Percentiles rank a stretch among this genome's conserved stretches.
Conservation (phyloP, 2,329 filamentous ascomycete species). For the Plectosphaerella cucumerina region DNA sequence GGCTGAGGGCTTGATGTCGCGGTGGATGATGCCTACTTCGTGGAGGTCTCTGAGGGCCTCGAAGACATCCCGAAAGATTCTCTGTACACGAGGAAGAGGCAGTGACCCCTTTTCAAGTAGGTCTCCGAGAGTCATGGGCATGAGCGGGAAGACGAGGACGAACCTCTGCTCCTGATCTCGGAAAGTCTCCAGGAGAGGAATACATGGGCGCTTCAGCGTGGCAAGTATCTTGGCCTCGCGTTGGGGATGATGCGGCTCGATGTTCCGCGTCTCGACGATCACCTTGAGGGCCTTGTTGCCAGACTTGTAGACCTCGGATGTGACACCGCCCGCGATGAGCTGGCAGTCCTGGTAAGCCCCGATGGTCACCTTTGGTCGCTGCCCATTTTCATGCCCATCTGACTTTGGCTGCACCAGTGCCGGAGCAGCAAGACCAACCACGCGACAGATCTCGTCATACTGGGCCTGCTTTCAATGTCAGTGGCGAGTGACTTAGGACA, state of each 20-base stretch:
- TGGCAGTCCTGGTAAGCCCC: conserved; percentile 50
- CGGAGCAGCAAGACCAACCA: conserved; percentile 14
- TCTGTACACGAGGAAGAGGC: conserved; percentile 23
- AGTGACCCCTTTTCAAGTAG: conserved; percentile 51
- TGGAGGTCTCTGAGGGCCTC: conserved; percentile 70
- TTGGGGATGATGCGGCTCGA: conserved; percentile 76
- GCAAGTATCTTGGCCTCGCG: conserved; percentile 75
- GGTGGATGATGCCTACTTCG: conserved; percentile 73
- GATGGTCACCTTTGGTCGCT: conserved; percentile 41
- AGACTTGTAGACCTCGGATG: conserved; percentile 78
- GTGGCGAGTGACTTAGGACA: background rate
- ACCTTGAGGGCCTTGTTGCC: conserved; percentile 71
- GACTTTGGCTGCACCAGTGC: background rate
- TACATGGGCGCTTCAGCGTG: conserved; percentile 49
- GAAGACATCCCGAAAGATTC: conserved; percentile 64
- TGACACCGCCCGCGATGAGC: conserved; percentile 63
- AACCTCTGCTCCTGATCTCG: conserved; percentile 66
- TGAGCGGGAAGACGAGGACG: conserved; percentile 81
- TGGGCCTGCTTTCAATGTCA: conserved; percentile 5
- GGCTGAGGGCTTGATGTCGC: conserved; percentile 92
- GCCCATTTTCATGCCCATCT: conserved; percentile 9
- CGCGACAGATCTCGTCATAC: conserved; percentile 38
- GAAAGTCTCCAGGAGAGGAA: conserved; percentile 71
- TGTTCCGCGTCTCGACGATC: conserved; percentile 67
- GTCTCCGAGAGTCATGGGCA: conserved; percentile 67